Evolutionary conservation across 441 rosid species (phyloP).

Genomic region (Adansonia gregorii): DNA sequence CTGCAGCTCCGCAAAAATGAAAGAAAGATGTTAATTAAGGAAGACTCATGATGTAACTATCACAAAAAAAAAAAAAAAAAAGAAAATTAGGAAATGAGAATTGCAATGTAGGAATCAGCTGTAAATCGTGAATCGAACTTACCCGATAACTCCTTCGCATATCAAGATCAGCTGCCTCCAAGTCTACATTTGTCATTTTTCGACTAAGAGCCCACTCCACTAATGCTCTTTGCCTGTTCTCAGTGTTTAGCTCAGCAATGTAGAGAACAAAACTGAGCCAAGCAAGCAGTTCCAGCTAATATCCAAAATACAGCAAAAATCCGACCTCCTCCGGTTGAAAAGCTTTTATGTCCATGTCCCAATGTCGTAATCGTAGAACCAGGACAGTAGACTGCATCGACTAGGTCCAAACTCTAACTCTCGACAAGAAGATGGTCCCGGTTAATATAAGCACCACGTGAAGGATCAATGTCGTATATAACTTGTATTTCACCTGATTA

Average conservation of each 20-base stretch:
- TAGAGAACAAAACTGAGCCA: slow-evolving; percentile 55
- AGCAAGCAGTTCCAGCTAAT: slow-evolving; percentile 44
- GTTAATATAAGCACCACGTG: slow-evolving; percentile 35
- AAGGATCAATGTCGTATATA: slow-evolving; percentile 29
- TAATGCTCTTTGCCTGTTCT: slow-evolving; percentile 40
- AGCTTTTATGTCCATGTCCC: slow-evolving; percentile 62
- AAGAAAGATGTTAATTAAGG: neutral
- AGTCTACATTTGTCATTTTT: slow-evolving; percentile 42
- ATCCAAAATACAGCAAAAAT: slow-evolving; percentile 59
- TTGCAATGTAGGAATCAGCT: neutral
- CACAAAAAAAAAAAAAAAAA: neutral
- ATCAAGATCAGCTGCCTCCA: slow-evolving; percentile 58
- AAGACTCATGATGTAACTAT: neutral
- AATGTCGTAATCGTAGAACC: slow-evolving; percentile 57
- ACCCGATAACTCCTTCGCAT: slow-evolving; percentile 49
- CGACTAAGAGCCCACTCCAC: slow-evolving; percentile 42
- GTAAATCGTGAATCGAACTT: slow-evolving; percentile 31
- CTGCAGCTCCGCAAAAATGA: slow-evolving; percentile 44
- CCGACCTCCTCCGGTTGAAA: slow-evolving; percentile 47
- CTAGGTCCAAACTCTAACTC: slow-evolving; percentile 32
- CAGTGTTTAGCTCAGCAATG: slow-evolving; percentile 50
- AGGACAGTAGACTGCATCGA: slow-evolving; percentile 60
- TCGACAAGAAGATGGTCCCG: slow-evolving; percentile 41
- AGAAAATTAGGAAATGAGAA: neutral
- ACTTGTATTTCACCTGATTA: slow-evolving; percentile 41